These are phyloP conservation scores for Dispira simplex DNA, from an alignment of 192 early-diverging fungal genomes.

Conservation along the genomic window DNA sequence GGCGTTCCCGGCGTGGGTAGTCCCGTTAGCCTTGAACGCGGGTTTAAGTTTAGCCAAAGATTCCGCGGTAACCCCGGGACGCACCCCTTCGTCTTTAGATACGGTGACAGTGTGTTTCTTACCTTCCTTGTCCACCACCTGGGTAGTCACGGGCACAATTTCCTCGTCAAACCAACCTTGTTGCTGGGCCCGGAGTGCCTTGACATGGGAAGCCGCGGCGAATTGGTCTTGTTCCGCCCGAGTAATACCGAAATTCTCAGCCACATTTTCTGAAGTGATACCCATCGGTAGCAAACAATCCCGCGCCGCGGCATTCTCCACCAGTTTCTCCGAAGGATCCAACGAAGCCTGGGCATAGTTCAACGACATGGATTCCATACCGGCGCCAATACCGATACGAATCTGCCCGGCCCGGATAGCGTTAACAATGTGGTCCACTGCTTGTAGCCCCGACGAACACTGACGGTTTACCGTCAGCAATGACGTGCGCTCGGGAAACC, in stretches of 20 bases:
- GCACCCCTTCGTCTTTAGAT: conserved; percentile 83
- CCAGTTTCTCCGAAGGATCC: conserved; percentile 47
- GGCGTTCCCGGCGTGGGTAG: conserved; percentile 88
- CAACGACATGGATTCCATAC: conserved; percentile 87
- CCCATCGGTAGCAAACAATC: conserved; percentile 86
- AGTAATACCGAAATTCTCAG: conserved; percentile 66
- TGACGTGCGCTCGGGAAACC: conserved; percentile 70
- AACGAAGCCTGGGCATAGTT: conserved; percentile 61
- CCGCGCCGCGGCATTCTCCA: conserved; percentile 48
- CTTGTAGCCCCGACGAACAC: conserved; percentile 86
- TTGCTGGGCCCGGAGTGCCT: conserved; percentile 76
- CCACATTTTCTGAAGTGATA: conserved; percentile 96
- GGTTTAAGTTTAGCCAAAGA: conserved; percentile 68
- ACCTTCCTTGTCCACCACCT: conserved; percentile 63
- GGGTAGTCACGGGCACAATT: conserved; percentile 69
- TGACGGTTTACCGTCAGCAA: conserved; percentile 84
- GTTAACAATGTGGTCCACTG: conserved; percentile 71
- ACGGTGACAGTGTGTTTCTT: conserved; percentile 57
- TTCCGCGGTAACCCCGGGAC: conserved; percentile 64
- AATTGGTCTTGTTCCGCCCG: conserved; percentile 87
- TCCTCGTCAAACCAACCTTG: conserved; percentile 84
- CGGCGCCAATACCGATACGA: conserved; percentile 86
- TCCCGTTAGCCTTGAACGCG: conserved; percentile 73
- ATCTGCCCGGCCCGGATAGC: conserved; percentile 81
- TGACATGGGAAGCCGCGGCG: conserved; percentile 67